Percentiles rank a stretch among this genome's conserved stretches.
phyloP scores from a whole-genome alignment of 1,284 basidiomycete species.

The Vanrija pseudolonga region DNA sequence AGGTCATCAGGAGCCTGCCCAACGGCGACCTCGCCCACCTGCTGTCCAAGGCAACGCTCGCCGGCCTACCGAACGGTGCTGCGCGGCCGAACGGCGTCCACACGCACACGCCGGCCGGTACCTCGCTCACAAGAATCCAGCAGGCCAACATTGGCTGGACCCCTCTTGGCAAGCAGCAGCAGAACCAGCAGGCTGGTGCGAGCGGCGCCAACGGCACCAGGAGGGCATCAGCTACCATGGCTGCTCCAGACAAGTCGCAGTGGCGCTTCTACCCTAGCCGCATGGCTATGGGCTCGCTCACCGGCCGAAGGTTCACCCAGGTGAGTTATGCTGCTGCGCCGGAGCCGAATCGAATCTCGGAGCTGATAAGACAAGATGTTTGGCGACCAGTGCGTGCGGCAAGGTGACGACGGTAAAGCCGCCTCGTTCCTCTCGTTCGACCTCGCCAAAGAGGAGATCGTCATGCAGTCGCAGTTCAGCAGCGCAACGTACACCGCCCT shows the following conservation, averaged over 20 bases:
- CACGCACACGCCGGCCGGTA: too few relatives aligned
- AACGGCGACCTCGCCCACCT: too few relatives aligned
- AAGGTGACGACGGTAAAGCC: slow-evolving; percentile 16
- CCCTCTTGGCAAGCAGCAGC: too few relatives aligned
- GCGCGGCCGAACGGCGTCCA: neutral
- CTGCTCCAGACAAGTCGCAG: neutral
- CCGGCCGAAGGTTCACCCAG: neutral
- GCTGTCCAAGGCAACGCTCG: neutral
- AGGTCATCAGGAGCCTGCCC: too few relatives aligned
- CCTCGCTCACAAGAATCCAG: neutral
- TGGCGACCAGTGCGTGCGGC: slow-evolving; percentile 14
- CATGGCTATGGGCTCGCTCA: slow-evolving; percentile 3
- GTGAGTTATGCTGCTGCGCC: neutral
- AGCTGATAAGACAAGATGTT: slow-evolving; percentile 22
- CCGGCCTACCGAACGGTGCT: neutral
- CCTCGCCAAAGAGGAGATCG: slow-evolving; percentile 29
- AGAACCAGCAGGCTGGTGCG: too few relatives aligned
- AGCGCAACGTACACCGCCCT: neutral
- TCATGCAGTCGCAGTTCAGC: slow-evolving; percentile 22
- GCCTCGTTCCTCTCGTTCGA: slow-evolving; percentile 39
- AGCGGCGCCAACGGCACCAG: neutral
- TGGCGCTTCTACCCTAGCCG: slow-evolving; percentile 4
- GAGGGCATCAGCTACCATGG: neutral
- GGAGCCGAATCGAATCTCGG: neutral
- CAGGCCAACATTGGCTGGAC: too few relatives aligned